Evolutionary conservation across 163 green algal species (phyloP), one percentile per base, ranked within the genome.

Genomic region (Chlamydomonas reinhardtii): DNA sequence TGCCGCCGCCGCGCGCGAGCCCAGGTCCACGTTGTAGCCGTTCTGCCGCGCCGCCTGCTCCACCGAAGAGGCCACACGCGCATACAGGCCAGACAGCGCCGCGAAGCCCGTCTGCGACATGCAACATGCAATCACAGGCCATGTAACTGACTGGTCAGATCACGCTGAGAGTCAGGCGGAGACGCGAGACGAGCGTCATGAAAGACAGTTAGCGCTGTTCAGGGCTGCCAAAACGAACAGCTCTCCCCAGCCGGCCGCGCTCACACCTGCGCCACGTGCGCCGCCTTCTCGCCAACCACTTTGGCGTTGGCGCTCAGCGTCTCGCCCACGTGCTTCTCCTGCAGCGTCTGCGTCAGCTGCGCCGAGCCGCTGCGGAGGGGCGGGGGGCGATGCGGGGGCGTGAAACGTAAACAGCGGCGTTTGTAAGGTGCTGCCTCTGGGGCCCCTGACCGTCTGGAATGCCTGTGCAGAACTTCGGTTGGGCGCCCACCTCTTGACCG

Each of bases 11-110:
- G 76, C n/a, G 76, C 90, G 91, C 64, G 87, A 85, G 83, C 95
- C 95, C 69, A 98, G 89, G 89, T 96, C 94, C 17, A 98, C 78
- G 29, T 93, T 91, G 90, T 95, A 95, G 66, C 95, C 95, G 54
- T 95, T 92, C 17, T 95, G 90, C 66, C 92, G 91, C 11, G 96
- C 96, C 25, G 91, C 93, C 32, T 72, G 76, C 89, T 98, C 96
- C 59, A 98, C 92, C 0, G 87, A 84, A 0, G 90, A 92, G n/a
- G 96, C 96, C 17, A 96, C 94, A 9, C 85, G 90, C 12, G 94
- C 94, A 71, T 97, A 98, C 17, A 96, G 84, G 48, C 81, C 91
- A 54, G 91, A 94, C 59, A 98, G 84, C 29, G 83, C 29, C 11
- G 65, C 64, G 27, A 88, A 78, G 48, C 83, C 74, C 0, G 65